Conservation (phyloP, 1,284 basidiomycete genomes). For the Golubevia pallescens region DNA sequence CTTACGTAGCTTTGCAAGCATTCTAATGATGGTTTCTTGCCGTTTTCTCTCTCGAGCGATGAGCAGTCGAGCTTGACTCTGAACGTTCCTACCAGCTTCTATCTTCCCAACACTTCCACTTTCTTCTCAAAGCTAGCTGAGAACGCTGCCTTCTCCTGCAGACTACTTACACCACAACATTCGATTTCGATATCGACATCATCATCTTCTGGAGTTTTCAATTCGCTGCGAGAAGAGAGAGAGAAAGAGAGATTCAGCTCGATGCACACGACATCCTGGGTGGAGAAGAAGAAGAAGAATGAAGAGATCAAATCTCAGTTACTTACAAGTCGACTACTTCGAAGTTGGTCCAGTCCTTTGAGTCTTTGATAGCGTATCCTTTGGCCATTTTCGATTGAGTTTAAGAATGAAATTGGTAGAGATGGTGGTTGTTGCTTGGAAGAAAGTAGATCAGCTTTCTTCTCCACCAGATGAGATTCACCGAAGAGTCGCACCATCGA, state of each 20-base stretch:
- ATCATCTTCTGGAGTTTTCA: conserved; percentile 50
- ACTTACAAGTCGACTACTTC: conserved; percentile 48
- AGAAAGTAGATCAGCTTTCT: too few relatives aligned
- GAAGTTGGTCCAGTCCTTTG: conserved; percentile 61
- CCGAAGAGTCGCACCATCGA: too few relatives aligned
- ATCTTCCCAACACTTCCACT: too few relatives aligned
- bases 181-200: conserved; percentile 52
- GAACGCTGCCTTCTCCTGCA: too few relatives aligned
- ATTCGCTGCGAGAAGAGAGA: conserved; percentile 15
- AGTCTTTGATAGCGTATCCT: conserved; percentile 58
- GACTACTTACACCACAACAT: background rate
- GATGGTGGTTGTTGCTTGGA: too few relatives aligned
- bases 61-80: too few relatives aligned
- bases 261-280: too few relatives aligned
- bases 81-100: too few relatives aligned
- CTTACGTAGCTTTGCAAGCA: too few relatives aligned
- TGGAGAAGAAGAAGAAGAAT: background rate
- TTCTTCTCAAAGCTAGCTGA: too few relatives aligned
- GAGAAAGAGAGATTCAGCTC: background rate
- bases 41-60: background rate
- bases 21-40: background rate
- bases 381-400: conserved; percentile 21
- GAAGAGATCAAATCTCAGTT: background rate
- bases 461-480: too few relatives aligned
- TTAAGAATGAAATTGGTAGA: too few relatives aligned